Evolutionary conservation across 169 alveolate genomes (phyloP), one percentile per base, ranked within the genome.

Genomic region (Plasmodium berghei): DNA sequence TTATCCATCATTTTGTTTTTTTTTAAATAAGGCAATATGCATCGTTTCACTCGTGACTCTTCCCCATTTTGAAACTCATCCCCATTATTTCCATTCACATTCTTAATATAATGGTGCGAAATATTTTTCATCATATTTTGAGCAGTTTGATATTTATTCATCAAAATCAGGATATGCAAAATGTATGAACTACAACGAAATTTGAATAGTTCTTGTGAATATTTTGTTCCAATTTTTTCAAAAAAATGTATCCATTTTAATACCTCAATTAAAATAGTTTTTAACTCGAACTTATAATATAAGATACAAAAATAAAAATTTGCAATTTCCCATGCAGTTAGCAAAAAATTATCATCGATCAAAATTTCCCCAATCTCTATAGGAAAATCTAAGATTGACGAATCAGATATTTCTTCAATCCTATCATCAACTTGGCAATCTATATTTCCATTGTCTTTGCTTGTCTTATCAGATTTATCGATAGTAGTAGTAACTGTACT

Each of bases 281-380:
- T 83, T 49, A 83, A 16, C 49, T 83, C 85, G 54, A 83, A 28
- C 46, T 83, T 83, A 66, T 66, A 83, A 58, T 83, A 83, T 9
- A 83, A 67, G 20, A 83, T 83, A 58, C 55, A 83, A 58, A 83
- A 83, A 45, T 83, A 83, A 66, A 83, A 83, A 20, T 83, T 83
- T 1, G 90, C 90, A 16, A 83, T 83, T 46, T 83, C 90, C 90
- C 90, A 83, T 9, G 85, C 83, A 48, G 69, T 83, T n/a, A 67
- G 55, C 10, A 83, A 16, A 67, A 67, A 66, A 16, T 83, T 83
- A 12, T 54, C 90, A 18, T 67, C 83, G 3, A 55, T 48, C 5
- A n/a, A 73, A 10, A 34, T 18, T 40, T 48, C 54, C 20, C 26
- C 46, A 4, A 18, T 8, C 0, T 45, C 48, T 16, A 14, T 34